These are phyloP conservation scores for Fusarium sp. DNA, from an alignment of 2,329 filamentous ascomycete species.

Conservation along the genomic window DNA sequence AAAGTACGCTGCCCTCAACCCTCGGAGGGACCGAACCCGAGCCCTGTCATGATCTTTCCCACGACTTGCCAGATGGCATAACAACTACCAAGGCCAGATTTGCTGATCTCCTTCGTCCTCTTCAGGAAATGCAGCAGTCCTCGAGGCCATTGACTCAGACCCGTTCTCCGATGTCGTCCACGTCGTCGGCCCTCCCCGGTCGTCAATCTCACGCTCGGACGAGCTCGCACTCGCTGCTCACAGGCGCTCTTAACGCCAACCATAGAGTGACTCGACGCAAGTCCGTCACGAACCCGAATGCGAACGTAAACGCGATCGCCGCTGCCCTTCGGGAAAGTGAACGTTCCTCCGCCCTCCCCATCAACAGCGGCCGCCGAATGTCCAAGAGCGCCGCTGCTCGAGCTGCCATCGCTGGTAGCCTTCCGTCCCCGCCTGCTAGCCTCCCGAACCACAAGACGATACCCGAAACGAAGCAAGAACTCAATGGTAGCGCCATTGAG, in stretches of 20 bases:
- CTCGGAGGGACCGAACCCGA: slow-evolving; percentile 39
- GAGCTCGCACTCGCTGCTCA: slow-evolving; percentile 84
- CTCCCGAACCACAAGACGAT: slow-evolving; percentile 69
- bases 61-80: slow-evolving; percentile 47
- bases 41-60: slow-evolving; percentile 41
- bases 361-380: slow-evolving; percentile 71
- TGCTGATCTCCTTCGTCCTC: slow-evolving; percentile 49
- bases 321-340: slow-evolving; percentile 77
- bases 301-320: slow-evolving; percentile 80
- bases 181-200: slow-evolving; percentile 66
- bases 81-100: slow-evolving; percentile 49
- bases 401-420: slow-evolving; percentile 64
- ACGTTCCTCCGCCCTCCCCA: slow-evolving; percentile 65
- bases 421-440: slow-evolving; percentile 74
- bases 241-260: slow-evolving; percentile 79
- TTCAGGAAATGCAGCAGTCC: slow-evolving; percentile 72
- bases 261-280: slow-evolving; percentile 93
- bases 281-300: slow-evolving; percentile 82
- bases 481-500: slow-evolving; percentile 72
- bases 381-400: slow-evolving; percentile 70
- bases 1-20: slow-evolving; percentile 60
- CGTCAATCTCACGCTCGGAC: slow-evolving; percentile 76
- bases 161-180: slow-evolving; percentile 68
- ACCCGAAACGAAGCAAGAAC: slow-evolving; percentile 60
- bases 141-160: slow-evolving; percentile 75